A percentile compares a stretch with the other conserved stretches of the same genome.
These are phyloP conservation scores for Physaria fendleri DNA, from an alignment of 345 rosid genomes.

Conservation along the genomic window DNA sequence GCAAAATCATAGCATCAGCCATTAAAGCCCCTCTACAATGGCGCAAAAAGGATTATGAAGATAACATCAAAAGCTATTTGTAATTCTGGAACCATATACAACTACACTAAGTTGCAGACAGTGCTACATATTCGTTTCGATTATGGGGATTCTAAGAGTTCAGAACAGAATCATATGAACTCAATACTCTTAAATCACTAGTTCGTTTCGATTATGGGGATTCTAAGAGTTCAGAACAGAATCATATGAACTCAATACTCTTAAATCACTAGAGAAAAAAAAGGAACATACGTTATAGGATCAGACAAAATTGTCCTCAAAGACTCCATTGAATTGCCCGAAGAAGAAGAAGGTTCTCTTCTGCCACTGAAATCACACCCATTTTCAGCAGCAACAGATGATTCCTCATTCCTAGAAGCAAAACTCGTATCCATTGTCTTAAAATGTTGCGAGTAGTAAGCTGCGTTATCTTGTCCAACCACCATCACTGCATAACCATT, in stretches of 20 bases:
- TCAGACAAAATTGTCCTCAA: constrained; percentile 73
- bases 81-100: background rate
- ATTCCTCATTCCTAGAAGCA: constrained; percentile 50
- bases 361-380: constrained; percentile 71
- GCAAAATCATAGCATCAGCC: constrained; percentile 93
- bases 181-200: background rate
- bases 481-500: constrained; percentile 31
- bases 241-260: background rate
- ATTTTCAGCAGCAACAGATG: constrained; percentile 37
- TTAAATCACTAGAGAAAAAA: background rate
- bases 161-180: background rate
- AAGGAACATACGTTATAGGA: constrained; percentile 57
- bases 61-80: background rate
- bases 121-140: background rate
- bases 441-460: constrained; percentile 56
- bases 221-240: background rate
- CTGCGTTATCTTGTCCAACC: constrained; percentile 54
- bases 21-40: constrained; percentile 63
- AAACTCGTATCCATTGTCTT: constrained; percentile 44
- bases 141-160: background rate
- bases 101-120: background rate
- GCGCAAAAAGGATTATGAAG: background rate
- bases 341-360: constrained; percentile 47
- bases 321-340: constrained; percentile 51
- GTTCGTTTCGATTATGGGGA: no score